Percentiles rank a stretch among this genome's conserved stretches.
Evolutionary conservation across 2,329 filamentous ascomycete genomes (phyloP).

Genomic region (Sclerotinia trifoliorum): DNA sequence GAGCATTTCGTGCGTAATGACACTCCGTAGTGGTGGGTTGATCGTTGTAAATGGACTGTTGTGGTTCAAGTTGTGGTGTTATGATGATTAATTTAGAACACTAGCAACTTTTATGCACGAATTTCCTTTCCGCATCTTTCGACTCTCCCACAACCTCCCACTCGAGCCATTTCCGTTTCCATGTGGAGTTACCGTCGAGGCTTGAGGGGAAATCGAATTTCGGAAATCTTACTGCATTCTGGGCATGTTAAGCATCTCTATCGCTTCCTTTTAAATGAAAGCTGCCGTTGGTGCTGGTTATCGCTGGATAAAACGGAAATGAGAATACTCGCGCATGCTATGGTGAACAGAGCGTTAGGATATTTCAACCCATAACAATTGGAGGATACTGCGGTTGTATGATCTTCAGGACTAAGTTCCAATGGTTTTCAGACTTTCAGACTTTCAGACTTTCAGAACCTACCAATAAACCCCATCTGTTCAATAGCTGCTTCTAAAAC

Average conservation of each 20-base stretch:
- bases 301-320: slow-evolving; percentile 2
- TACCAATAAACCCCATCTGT: slow-evolving; percentile 7
- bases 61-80: neutral
- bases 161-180: neutral
- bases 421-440: neutral
- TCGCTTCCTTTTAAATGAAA: neutral
- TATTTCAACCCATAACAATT: neutral
- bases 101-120: neutral
- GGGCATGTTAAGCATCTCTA: no score
- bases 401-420: neutral
- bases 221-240: neutral
- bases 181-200: neutral
- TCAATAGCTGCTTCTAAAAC: neutral
- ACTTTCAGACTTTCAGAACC: neutral
- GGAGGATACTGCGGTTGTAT: neutral
- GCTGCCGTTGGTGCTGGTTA: neutral
- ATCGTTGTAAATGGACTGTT: neutral
- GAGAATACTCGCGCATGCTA: neutral
- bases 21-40: neutral
- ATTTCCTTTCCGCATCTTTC: neutral
- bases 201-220: neutral
- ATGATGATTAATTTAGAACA: neutral
- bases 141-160: neutral
- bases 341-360: neutral
- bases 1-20: no score